These are phyloP conservation scores for Candida vartiovaarae DNA, from an alignment of 805 yeast species.

Conservation along the genomic window DNA sequence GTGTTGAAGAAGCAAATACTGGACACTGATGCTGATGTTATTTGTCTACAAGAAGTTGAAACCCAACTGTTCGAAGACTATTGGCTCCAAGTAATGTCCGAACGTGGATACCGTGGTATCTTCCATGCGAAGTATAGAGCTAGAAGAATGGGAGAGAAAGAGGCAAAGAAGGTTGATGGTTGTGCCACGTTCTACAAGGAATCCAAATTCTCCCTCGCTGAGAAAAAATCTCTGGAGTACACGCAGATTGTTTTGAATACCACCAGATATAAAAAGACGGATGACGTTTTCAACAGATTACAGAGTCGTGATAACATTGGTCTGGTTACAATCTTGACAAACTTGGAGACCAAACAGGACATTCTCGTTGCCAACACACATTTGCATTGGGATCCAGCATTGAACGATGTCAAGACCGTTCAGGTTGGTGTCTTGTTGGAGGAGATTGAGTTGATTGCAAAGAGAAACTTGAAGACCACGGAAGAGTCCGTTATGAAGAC, in stretches of 20 bases:
- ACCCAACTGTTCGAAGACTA: constrained; percentile 77
- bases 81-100: constrained; percentile 70
- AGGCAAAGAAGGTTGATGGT: constrained; percentile 91
- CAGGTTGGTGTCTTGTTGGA: constrained; percentile 91
- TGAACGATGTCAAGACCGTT: constrained; percentile 91
- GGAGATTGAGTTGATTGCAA: constrained; percentile 65
- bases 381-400: constrained; percentile 97
- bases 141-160: constrained; percentile 75
- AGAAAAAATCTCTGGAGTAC: constrained; percentile 73
- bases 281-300: constrained; percentile 91
- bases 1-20: constrained; percentile 67
- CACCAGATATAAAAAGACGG: constrained; percentile 85
- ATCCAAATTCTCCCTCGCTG: constrained; percentile 60
- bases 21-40: constrained; percentile 59
- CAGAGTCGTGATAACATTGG: constrained; percentile 96
- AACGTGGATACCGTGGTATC: constrained; percentile 70
- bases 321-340: constrained; percentile 66
- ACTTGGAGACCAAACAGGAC: constrained; percentile 60
- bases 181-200: constrained; percentile 89
- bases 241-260: constrained; percentile 73
- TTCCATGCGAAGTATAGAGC: constrained; percentile 90
- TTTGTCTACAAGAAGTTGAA: constrained; percentile 96
- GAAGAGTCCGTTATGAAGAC: constrained; percentile 42
- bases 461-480: constrained; percentile 28
- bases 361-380: constrained; percentile 83